Conservation (phyloP, 1,284 basidiomycete species). For the Naganishia cerealis region DNA sequence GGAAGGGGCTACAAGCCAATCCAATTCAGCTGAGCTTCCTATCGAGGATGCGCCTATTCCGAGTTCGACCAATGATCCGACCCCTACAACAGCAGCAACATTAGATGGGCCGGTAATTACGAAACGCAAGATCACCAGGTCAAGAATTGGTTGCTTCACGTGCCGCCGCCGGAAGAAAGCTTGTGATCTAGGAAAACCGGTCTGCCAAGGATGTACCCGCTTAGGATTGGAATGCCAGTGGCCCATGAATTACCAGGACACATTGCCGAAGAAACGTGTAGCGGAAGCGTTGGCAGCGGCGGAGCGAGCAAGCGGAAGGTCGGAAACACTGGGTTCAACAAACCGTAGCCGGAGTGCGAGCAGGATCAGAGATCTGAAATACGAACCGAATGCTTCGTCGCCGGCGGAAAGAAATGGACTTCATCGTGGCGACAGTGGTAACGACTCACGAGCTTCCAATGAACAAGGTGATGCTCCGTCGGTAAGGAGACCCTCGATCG, state of each 20-base stretch:
- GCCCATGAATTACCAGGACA: slow-evolving; percentile 27
- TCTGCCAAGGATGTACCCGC: slow-evolving; percentile 23
- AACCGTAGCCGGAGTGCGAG: slow-evolving; percentile 22
- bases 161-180: slow-evolving; percentile 32
- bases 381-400: slow-evolving; percentile 5
- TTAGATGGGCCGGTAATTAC: not conserved
- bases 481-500: slow-evolving; percentile 10
- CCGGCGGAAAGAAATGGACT: slow-evolving; percentile 3
- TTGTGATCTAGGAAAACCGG: slow-evolving; percentile 29
- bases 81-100: not conserved
- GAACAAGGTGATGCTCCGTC: slow-evolving; percentile 18
- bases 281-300: slow-evolving; percentile 26
- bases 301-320: slow-evolving; percentile 4
- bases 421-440: not conserved
- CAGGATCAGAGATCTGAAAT: slow-evolving; percentile 9
- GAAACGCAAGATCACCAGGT: slow-evolving; percentile 27
- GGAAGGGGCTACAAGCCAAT: not conserved
- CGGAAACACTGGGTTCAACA: slow-evolving; percentile 4
- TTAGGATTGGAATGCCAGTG: slow-evolving; percentile 24
- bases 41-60: not conserved
- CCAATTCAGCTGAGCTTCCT: not conserved
- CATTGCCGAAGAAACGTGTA: slow-evolving; percentile 23
- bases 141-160: slow-evolving; percentile 27
- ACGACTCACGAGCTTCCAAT: not conserved
- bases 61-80: not conserved